These are phyloP conservation scores for Trypethelium eluteriae DNA, from an alignment of 495 filamentous ascomycete species.

Conservation along the genomic window DNA sequence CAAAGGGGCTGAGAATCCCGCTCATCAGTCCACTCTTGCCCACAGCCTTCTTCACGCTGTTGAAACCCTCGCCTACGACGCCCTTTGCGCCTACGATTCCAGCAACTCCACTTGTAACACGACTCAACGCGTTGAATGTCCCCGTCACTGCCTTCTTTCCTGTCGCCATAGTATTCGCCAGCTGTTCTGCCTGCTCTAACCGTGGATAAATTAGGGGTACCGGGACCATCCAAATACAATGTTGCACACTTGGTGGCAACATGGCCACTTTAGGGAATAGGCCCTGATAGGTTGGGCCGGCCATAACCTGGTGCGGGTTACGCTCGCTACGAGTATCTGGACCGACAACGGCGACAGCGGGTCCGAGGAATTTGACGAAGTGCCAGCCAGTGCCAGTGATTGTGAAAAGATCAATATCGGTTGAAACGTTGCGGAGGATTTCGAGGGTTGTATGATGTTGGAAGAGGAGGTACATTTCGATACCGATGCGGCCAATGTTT, in stretches of 20 bases:
- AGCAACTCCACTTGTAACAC: slow-evolving; percentile 86
- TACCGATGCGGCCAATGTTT: slow-evolving; percentile 93
- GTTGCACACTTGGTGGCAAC: slow-evolving; percentile 86
- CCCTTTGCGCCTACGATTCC: slow-evolving; percentile 92
- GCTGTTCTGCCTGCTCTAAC: slow-evolving; percentile 78
- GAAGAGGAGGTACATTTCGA: slow-evolving; percentile 98
- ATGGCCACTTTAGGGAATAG: slow-evolving; percentile 91
- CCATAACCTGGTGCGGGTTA: slow-evolving; percentile 84
- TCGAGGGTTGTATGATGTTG: slow-evolving; percentile 96
- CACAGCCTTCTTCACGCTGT: slow-evolving; percentile 88
- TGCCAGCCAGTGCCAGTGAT: slow-evolving; percentile 97
- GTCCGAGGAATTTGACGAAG: slow-evolving; percentile 92
- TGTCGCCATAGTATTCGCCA: slow-evolving; percentile 84
- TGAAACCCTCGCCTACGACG: slow-evolving; percentile 83
- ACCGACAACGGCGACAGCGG: slow-evolving; percentile 80
- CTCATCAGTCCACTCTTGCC: slow-evolving; percentile 94
- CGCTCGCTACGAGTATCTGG: slow-evolving; percentile 86
- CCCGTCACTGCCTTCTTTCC: slow-evolving; percentile 94
- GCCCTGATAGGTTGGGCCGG: slow-evolving; percentile 93
- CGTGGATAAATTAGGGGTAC: slow-evolving; percentile 88
- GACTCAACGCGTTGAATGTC: slow-evolving; percentile 88
- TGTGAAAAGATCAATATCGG: slow-evolving; percentile 88
- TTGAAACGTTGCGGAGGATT: slow-evolving; percentile 75
- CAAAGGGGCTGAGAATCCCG: slow-evolving; percentile 86
- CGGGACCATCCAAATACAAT: slow-evolving; percentile 90